Evolutionary conservation across 2,329 filamentous ascomycete species (phyloP), one percentile per base, ranked within the genome.

Genomic region (Penicillium brevicompactum): DNA sequence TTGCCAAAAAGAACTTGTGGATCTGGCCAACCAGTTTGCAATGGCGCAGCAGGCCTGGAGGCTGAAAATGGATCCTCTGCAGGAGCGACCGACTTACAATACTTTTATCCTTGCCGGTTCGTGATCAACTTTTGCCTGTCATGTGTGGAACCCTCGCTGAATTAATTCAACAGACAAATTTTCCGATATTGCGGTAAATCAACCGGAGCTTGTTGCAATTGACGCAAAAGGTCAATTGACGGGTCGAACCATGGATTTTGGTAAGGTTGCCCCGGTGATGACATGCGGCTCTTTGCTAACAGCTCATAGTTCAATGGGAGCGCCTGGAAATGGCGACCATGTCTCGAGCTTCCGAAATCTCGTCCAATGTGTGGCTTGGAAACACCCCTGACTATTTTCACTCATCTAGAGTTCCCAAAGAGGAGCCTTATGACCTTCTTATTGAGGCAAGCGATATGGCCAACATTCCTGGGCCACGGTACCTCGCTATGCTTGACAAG

Each of bases 361-460:
- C 90, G 50, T 82, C 84, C 62, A 97, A 97, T 69, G 91, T 97
- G 24, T 97, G 88, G 84, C 80, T 97, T 56, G 94, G 94, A 0
- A 90, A 91, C 2, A 94, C 91, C 0, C 91, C 92, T 0, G 90
- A 95, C 61, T 80, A 84, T 2, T 78, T 81, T 1, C 78, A 81
- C 66, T 64, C 78, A 78, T 62, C 70, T 61, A 71, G 62, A 54
- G 56, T 65, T 1, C 82, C 86, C 32, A 83, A 87, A 52, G 73
- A 78, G n/a, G 70, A 76, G n/a, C 59, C 63, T 2, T 96, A 87
- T 69, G 92, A 97, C 69, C 77, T 97, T 22, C 79, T 94, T 52
- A 90, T 99, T 59, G 93, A 97, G 74, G 90, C 93, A 61, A 93
- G 84, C 68, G 94, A 99, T 71, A 76, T 92, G 22, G 92, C 92